Base-by-base conservation (phyloP, 495 filamentous ascomycete species). In the Aspergillus conjunctus region DNA sequence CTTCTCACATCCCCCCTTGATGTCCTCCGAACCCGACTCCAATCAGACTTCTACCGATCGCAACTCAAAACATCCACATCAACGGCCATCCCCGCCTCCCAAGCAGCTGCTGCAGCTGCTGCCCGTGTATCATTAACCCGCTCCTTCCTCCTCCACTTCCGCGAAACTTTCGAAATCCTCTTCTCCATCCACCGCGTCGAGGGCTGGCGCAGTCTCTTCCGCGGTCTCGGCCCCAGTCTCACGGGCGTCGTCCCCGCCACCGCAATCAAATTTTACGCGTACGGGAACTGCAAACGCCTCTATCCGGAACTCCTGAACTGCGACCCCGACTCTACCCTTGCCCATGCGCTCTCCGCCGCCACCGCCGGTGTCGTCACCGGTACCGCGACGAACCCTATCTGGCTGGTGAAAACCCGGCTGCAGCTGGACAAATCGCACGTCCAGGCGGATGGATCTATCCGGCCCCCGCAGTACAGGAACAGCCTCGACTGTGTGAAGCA, bases 351-450 rank as follows among this genome's bases (percentile, higher is more conserved):
- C 58, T 86, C 90, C 5, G 92, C 88, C 11, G 85, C 87, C 22
- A 75, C 80, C 32, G 91, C 91, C 1, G 92, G 92, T 31, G 78
- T 96, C 37, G 85, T 86, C 18, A 96, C 92, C 0, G 87, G 88
- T 18, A 94, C 91, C 4, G 91, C 87, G 17, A 96, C 92, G 17
- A 96, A 95, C 73, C 92, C 92, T 3, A 95, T 96, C 60, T 96
- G 92, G 92, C 80, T 96, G 49, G 83, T 96, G 55, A 96, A 96
- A 78, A 96, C 92, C 22, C 83, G 92, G 44, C 65, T 96, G 58
- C 92, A 96, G 77, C 86, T 96, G 9, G 92, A 96, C 69, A 90
- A 88, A 71, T 85, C 75, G 9, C 83, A 82, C n/a, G 73, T 74
- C 21, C 82, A 91, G 7, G 22, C 49, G 21, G 58, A 60, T 22